Evolutionary conservation across 208 protist genomes (phyloP).

Genomic region (Entamoeba invadens): DNA sequence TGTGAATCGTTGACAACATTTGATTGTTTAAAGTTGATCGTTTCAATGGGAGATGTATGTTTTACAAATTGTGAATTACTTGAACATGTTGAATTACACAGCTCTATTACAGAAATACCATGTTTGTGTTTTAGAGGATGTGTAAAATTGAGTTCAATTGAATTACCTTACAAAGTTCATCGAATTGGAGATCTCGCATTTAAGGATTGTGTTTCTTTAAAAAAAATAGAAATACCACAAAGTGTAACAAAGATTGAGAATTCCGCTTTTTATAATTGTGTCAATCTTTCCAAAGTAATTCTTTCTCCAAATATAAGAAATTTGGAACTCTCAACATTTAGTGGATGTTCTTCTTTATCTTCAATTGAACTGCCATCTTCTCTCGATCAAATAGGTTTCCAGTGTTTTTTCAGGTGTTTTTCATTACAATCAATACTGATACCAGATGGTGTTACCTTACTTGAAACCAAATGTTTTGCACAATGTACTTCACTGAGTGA

Average conservation of each 20-base stretch:
- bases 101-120: background rate
- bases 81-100: background rate
- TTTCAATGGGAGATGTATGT: background rate
- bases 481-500: background rate
- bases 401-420: background rate
- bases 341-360: background rate
- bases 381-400: background rate
- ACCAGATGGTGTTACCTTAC: background rate
- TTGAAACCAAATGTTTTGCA: background rate
- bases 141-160: background rate
- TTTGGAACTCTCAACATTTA: background rate
- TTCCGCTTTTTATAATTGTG: background rate
- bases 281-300: background rate
- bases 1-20: background rate
- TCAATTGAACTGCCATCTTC: background rate
- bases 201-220: background rate
- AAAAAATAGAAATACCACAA: background rate
- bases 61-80: background rate
- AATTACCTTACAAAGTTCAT: background rate
- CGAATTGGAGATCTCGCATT: background rate
- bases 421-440: background rate
- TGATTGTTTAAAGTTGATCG: background rate
- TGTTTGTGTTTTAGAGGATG: background rate
- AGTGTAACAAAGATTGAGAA: background rate
- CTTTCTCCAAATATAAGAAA: background rate